A percentile compares a stretch with the other conserved stretches of the same genome.
These are phyloP conservation scores for Alternaria triticimaculans DNA, from an alignment of 2,329 filamentous ascomycete species.

Conservation along the genomic window DNA sequence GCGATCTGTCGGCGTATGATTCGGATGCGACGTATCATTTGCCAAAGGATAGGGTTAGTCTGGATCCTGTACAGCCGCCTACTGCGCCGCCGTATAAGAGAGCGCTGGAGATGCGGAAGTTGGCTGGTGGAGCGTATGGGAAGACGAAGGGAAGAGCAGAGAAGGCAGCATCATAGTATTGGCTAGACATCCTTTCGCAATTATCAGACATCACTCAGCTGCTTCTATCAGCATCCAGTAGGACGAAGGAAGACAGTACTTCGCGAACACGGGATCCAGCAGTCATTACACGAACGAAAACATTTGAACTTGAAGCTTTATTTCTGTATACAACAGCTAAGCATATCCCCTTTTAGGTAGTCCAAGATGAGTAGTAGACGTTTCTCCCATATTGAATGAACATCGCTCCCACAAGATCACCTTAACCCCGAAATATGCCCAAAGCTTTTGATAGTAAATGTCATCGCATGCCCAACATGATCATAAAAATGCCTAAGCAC, in stretches of 20 bases:
- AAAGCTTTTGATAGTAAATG: neutral
- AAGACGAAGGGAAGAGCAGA: constrained; percentile 63
- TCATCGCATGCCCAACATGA: neutral
- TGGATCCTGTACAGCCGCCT: constrained; percentile 92
- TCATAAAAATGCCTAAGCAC: neutral
- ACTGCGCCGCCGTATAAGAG: constrained; percentile 95
- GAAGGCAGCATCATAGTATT: neutral
- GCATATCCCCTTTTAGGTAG: neutral
- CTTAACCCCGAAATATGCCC: neutral
- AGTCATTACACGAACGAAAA: neutral
- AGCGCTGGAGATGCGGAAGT: constrained; percentile 82
- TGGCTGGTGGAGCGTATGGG: constrained; percentile 77
- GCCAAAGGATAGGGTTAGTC: constrained; percentile 81
- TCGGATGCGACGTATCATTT: constrained; percentile 93
- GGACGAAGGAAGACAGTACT: neutral
- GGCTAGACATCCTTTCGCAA: neutral
- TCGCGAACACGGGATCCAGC: too few relatives aligned
- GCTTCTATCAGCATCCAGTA: neutral
- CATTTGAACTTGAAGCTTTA: neutral
- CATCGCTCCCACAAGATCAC: neutral
- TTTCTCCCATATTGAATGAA: neutral
- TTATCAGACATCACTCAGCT: neutral
- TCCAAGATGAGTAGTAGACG: neutral
- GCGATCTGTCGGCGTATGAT: constrained; percentile 92
- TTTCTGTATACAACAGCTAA: neutral